Percentiles rank a stretch among this genome's conserved stretches.
These are phyloP conservation scores for Fusarium illudens DNA, from an alignment of 2,329 filamentous ascomycete genomes.

Conservation along the genomic window DNA sequence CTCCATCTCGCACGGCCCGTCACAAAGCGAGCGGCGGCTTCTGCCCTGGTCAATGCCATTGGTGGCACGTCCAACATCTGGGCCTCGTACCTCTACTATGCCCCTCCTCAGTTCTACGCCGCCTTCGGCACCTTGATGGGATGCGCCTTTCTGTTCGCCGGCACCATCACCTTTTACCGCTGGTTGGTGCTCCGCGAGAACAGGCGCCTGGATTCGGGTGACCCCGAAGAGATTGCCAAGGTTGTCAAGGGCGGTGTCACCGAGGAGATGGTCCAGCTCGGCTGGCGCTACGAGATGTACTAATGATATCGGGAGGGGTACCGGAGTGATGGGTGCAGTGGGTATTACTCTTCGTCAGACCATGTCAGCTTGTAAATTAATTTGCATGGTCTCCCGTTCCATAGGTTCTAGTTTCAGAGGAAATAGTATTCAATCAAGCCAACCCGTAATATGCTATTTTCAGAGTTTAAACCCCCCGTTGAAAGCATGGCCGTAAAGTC, in stretches of 20 bases:
- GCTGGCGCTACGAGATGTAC: conserved; percentile 56
- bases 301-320: conserved; percentile 26
- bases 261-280: conserved; percentile 52
- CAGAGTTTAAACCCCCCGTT: neutral
- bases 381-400: neutral
- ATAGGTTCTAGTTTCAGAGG: neutral
- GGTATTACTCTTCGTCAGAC: neutral
- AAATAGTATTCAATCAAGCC: neutral
- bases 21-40: conserved; percentile 53
- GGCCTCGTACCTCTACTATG: conserved; percentile 49
- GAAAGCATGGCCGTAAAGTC: neutral
- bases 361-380: neutral
- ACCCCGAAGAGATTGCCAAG: conserved; percentile 49
- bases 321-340: neutral
- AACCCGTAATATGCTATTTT: neutral
- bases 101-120: conserved; percentile 50
- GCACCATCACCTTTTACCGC: conserved; percentile 49
- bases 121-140: conserved; percentile 52
- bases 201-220: conserved; percentile 48
- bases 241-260: conserved; percentile 53
- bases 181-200: conserved; percentile 52
- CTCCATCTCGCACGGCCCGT: conserved; percentile 52
- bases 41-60: conserved; percentile 52
- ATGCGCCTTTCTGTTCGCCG: conserved; percentile 45
- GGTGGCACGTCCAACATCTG: conserved; percentile 48